Evolutionary conservation across 2,329 filamentous ascomycete genomes (phyloP).

Genomic region (Talaromyces verruculosus): DNA sequence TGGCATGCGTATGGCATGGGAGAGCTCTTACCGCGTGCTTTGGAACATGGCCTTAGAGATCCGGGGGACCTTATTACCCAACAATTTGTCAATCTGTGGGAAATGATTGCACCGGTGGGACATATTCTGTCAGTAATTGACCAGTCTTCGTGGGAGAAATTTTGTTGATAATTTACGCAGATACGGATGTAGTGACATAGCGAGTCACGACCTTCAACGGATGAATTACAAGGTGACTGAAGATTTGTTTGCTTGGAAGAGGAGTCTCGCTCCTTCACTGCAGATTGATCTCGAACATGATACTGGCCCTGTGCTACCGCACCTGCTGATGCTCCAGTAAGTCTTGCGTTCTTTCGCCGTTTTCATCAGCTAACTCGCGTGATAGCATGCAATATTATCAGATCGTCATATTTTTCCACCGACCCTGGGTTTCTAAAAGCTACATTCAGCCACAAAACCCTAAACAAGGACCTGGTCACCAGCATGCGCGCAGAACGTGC

Average conservation of each 20-base stretch:
- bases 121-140: constrained; percentile 40
- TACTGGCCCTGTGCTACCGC: constrained; percentile 37
- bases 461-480: constrained; percentile 45
- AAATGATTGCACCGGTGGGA: constrained; percentile 45
- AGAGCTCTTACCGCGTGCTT: constrained; percentile 23
- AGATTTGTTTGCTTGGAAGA: constrained; percentile 45
- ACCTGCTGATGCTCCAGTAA: constrained; percentile 46
- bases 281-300: constrained; percentile 39
- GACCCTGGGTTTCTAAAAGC: constrained; percentile 46
- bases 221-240: constrained; percentile 38
- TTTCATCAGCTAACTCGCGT: constrained; percentile 6
- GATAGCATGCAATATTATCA: constrained; percentile 47
- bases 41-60: constrained; percentile 30
- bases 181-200: constrained; percentile 41
- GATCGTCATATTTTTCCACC: constrained; percentile 46
- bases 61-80: constrained; percentile 38
- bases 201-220: constrained; percentile 39
- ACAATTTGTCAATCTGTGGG: constrained; percentile 44
- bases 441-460: constrained; percentile 45
- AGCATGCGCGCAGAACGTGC: constrained; percentile 47
- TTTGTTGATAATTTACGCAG: constrained; percentile 24
- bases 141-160: background rate
- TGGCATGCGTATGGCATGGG: constrained; percentile 36
- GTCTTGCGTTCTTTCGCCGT: background rate
- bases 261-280: constrained; percentile 39